These are phyloP conservation scores for Favolaschia claudopus DNA, from an alignment of 768 basidiomycete species.

Conservation along the genomic window DNA sequence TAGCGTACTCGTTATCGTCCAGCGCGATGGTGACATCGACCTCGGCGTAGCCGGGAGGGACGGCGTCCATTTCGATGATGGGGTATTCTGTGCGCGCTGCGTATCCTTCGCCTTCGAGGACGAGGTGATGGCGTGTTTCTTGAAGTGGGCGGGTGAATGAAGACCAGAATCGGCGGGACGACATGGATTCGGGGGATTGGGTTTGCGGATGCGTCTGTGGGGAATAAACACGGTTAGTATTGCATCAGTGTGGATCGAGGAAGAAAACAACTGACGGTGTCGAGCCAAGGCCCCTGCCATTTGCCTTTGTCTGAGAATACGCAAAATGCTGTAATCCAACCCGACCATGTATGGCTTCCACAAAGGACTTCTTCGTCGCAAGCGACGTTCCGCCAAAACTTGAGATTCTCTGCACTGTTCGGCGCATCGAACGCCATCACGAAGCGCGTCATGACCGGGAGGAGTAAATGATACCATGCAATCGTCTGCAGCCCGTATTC, in stretches of 20 bases:
- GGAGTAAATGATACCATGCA: slow-evolving; percentile 48
- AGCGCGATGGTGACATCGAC: background rate
- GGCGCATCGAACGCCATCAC: slow-evolving; percentile 41
- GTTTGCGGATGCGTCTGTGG: no score
- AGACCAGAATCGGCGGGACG: background rate
- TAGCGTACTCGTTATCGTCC: background rate
- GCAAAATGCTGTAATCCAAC: no score
- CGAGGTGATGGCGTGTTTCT: background rate
- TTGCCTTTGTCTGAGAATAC: no score
- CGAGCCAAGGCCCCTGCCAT: no score
- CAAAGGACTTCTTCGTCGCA: no score
- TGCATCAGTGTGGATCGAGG: no score
- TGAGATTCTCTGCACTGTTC: background rate
- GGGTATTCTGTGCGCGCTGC: slow-evolving; percentile 7
- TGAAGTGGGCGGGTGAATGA: background rate
- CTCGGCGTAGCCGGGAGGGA: slow-evolving; percentile 2
- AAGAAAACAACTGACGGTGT: no score
- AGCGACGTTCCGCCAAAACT: background rate
- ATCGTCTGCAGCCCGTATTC: slow-evolving; percentile 40
- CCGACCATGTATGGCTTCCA: no score
- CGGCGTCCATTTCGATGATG: background rate
- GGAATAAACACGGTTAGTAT: no score
- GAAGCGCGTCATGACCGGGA: slow-evolving; percentile 46
- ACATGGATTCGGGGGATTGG: background rate
- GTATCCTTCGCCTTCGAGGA: background rate